Evolutionary conservation across 2,329 filamentous ascomycete species (phyloP).

Genomic region (Eutypella sp.): DNA sequence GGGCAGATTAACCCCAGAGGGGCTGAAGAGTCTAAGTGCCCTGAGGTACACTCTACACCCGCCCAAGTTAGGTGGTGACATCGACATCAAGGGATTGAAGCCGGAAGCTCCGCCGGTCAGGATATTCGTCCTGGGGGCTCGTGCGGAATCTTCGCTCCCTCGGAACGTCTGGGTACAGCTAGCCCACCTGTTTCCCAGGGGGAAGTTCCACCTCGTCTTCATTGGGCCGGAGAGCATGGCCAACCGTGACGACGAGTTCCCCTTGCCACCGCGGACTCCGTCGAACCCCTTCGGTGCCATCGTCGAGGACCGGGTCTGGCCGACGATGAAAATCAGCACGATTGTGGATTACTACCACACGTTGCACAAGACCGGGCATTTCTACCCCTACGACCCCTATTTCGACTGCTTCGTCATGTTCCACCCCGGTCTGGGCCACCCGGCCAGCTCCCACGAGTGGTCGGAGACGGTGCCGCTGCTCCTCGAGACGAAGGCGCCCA

Average conservation of each 20-base stretch:
- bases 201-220: conserved; percentile 87
- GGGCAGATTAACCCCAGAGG: conserved; percentile 77
- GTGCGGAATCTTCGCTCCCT: conserved; percentile 94
- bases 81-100: conserved; percentile 71
- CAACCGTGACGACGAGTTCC: conserved; percentile 89
- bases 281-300: conserved; percentile 90
- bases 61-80: conserved; percentile 69
- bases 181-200: conserved; percentile 87
- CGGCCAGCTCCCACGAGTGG: conserved; percentile 92
- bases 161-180: conserved; percentile 92
- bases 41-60: conserved; percentile 92
- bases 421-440: conserved; percentile 93
- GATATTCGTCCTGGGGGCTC: conserved; percentile 87
- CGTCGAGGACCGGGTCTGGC: conserved; percentile 83
- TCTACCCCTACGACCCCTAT: conserved; percentile 94
- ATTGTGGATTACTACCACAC: conserved; percentile 99
- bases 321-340: conserved; percentile 92
- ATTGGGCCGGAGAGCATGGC: conserved; percentile 95
- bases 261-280: conserved; percentile 78
- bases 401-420: conserved; percentile 97
- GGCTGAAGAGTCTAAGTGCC: conserved; percentile 88
- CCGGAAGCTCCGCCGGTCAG: conserved; percentile 83
- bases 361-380: conserved; percentile 83
- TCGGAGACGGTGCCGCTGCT: conserved; percentile 82
- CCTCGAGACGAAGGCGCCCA: conserved; percentile 90